Conservation (phyloP, 2,329 filamentous ascomycete genomes). For the Xylariaceae sp. region DNA sequence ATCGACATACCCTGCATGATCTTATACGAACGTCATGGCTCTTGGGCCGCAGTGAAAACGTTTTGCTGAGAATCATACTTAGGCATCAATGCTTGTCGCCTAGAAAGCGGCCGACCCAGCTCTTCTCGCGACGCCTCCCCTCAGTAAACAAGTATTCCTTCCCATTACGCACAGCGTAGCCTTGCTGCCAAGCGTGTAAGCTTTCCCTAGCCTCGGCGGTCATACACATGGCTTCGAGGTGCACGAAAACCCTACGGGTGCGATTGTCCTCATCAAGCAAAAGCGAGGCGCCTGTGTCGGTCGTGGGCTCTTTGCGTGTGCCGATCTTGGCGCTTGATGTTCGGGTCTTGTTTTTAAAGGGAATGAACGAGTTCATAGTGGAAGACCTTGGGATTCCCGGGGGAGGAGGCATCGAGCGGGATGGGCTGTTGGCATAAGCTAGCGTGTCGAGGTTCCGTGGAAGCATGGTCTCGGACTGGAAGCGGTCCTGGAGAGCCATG, state of each 20-base stretch:
- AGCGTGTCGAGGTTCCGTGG: constrained; percentile 24
- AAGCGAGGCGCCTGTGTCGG: constrained; percentile 5
- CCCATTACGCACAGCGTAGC: constrained; percentile 40
- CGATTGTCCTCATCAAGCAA: constrained; percentile 40
- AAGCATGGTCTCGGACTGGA: constrained; percentile 40
- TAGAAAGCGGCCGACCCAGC: constrained; percentile 28
- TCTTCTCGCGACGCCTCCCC: constrained; percentile 23
- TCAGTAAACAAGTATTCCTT: constrained; percentile 39
- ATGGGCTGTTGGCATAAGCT: constrained; percentile 20
- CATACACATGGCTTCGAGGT: constrained; percentile 44
- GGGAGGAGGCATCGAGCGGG: constrained; percentile 5
- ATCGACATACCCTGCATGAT: no score
- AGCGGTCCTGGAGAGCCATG: constrained; percentile 52
- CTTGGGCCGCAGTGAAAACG: no score
- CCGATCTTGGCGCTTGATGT: background rate
- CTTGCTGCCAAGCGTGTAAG: constrained; percentile 46
- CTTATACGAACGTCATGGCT: no score
- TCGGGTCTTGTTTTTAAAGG: background rate
- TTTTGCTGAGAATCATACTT: no score
- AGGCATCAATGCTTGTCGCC: constrained; percentile 3
- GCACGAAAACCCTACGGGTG: constrained; percentile 41
- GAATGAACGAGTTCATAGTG: constrained; percentile 13
- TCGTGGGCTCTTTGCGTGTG: background rate
- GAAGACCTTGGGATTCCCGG: constrained; percentile 13
- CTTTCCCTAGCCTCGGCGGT: constrained; percentile 47